Evolutionary conservation across 2,329 filamentous ascomycete genomes (phyloP).

Genomic region (Fusarium beomiforme): DNA sequence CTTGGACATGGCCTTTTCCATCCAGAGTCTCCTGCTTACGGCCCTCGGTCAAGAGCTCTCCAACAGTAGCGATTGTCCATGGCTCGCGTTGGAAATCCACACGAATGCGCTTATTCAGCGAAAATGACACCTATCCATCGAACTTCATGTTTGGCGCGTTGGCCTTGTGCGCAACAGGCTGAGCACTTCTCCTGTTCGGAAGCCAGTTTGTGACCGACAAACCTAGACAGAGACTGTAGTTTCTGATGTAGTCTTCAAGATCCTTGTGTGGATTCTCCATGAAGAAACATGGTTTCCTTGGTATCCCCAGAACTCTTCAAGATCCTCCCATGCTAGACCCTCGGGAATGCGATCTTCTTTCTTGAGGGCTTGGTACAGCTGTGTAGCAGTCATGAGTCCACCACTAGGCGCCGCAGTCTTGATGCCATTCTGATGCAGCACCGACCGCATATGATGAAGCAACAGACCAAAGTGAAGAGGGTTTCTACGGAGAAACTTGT

Average conservation of each 20-base stretch:
- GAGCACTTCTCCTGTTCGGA: conserved; percentile 9
- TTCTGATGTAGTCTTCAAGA: conserved; percentile 37
- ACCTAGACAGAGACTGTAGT: conserved; percentile 34
- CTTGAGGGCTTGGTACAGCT: conserved; percentile 40
- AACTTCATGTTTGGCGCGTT: conserved; percentile 30
- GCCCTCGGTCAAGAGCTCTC: conserved; percentile 2
- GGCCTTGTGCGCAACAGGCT: conserved; percentile 5
- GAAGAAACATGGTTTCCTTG: conserved; percentile 37
- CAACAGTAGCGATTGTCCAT: conserved; percentile 1
- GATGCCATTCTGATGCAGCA: conserved; percentile 20
- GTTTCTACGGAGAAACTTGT: conserved; percentile 34
- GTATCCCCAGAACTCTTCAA: conserved; percentile 14
- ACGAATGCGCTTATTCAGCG: neutral
- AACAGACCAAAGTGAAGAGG: conserved; percentile 36
- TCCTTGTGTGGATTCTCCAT: conserved; percentile 26
- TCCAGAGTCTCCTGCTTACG: neutral
- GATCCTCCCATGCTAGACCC: conserved; percentile 23
- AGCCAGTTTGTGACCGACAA: conserved; percentile 33
- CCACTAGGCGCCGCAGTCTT: conserved; percentile 18
- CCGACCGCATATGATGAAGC: conserved; percentile 28
- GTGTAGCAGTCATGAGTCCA: conserved; percentile 24
- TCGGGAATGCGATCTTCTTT: conserved; percentile 22
- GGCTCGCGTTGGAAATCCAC: neutral
- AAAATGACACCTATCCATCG: conserved; percentile 10
- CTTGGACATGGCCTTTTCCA: conserved; percentile 5